Base-by-base conservation (phyloP, 202 grass and related monocot genomes). In the Carex sylvatica region DNA sequence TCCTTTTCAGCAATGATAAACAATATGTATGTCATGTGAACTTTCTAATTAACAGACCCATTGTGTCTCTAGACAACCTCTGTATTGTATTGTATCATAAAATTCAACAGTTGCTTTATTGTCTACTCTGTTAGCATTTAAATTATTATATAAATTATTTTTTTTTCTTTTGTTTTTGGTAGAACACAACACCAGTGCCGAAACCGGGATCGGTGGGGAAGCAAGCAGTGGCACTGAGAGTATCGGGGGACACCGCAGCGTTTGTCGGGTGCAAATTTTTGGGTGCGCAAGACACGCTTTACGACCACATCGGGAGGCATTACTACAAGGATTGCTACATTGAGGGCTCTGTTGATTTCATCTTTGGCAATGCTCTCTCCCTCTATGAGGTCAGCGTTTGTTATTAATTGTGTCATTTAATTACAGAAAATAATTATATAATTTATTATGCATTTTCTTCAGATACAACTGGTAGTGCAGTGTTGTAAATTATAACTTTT, bases 301-400 rank as follows among this genome's bases (percentile, higher is more conserved):
- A 97, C 9, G 94, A 97, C 47, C 92, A 97, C 78, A 42, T 89
- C 1, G 94, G 94, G 0, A 79, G 94, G 9, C 94, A 94, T 84
- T 97, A 92, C 85, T 97, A 97, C 87, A 97, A 97, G 82, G 94
- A 97, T 0, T 97, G 94, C 83, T 97, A 94, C 90, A 91, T 97
- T 74, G 90, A 97, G 46, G 94, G 94, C 6, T 97, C 92, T 26
- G 87, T 97, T 1, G 94, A 97, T 73, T 97, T 97, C 90, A 97
- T 97, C 83, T 97, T 97, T 65, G 94, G 94, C 60, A 92, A 97
- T 40, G 94, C 94, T 55, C 91, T 94, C 68, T 94, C 94, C 2
- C 87, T 97, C 11, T 97, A 83, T 40, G 90, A 94, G 94, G 94
- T 97, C 31, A 74, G 62, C 11, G 1, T 11, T 35, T 35, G 33